These are phyloP conservation scores for Marasmius fiardii DNA, from an alignment of 1,284 basidiomycete species.

Conservation along the genomic window DNA sequence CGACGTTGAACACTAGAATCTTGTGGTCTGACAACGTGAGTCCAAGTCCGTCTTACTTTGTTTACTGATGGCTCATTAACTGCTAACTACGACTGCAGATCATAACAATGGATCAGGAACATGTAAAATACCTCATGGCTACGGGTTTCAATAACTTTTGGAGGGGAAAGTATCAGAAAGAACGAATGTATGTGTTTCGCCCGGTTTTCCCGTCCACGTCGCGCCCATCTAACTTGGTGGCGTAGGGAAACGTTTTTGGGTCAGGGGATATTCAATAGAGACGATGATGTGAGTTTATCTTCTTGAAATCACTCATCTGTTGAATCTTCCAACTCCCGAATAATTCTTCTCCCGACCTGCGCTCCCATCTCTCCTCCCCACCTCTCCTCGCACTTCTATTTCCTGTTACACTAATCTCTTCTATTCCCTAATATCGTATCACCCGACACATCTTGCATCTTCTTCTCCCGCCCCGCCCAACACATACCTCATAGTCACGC, in stretches of 20 bases:
- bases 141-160: slow-evolving; percentile 67
- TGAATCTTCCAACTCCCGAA: too few species aligned
- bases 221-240: too few species aligned
- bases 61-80: slow-evolving; percentile 23
- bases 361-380: too few species aligned
- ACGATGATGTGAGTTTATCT: slow-evolving; percentile 56
- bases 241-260: slow-evolving; percentile 67
- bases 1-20: slow-evolving; percentile 63
- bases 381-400: too few species aligned
- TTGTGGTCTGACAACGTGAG: slow-evolving; percentile 64
- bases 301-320: too few species aligned
- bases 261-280: slow-evolving; percentile 71
- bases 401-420: too few species aligned
- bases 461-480: slow-evolving; percentile 24
- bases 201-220: too few species aligned
- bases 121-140: slow-evolving; percentile 60
- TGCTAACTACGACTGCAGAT: too few species aligned
- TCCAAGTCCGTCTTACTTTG: slow-evolving; percentile 11
- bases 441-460: neutral
- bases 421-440: neutral
- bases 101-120: slow-evolving; percentile 69
- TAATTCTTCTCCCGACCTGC: slow-evolving; percentile 6
- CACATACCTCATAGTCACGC: too few species aligned
- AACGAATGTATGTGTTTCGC: slow-evolving; percentile 62
- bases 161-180: slow-evolving; percentile 58